These are phyloP conservation scores for Dendryphion nanum DNA, from an alignment of 2,329 filamentous ascomycete species.

Conservation along the genomic window DNA sequence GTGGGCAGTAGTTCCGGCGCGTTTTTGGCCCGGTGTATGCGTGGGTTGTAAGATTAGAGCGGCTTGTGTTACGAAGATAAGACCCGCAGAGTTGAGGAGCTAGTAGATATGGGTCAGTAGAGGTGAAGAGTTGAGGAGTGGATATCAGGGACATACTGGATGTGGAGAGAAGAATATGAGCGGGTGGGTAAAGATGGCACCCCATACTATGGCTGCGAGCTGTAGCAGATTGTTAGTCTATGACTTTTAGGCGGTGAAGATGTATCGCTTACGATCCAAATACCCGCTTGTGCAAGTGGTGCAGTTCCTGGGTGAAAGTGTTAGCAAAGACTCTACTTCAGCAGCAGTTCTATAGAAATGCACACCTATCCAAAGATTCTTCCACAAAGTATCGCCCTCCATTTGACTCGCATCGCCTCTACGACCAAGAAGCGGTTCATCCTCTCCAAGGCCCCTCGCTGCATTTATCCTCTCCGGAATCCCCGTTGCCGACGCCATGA, in stretches of 20 bases:
- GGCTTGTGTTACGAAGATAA: slow-evolving; percentile 75
- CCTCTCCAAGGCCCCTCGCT: slow-evolving; percentile 48
- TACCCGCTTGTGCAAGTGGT: slow-evolving; percentile 74
- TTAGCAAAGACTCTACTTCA: slow-evolving; percentile 5
- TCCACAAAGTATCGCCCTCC: slow-evolving; percentile 61
- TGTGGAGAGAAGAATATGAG: slow-evolving; percentile 86
- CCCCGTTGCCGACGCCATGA: slow-evolving; percentile 72
- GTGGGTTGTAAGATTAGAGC: slow-evolving; percentile 88
- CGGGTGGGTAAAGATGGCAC: slow-evolving; percentile 66
- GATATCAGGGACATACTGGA: slow-evolving; percentile 59
- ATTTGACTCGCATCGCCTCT: slow-evolving; percentile 72
- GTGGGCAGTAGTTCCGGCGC: slow-evolving; percentile 62
- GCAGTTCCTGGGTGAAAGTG: slow-evolving; percentile 64
- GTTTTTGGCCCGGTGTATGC: slow-evolving; percentile 72
- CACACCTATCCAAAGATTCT: slow-evolving; percentile 73
- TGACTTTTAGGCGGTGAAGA: slow-evolving; percentile 1
- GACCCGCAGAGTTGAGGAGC: slow-evolving; percentile 48
- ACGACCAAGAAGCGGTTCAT: slow-evolving; percentile 69
- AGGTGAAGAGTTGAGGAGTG: slow-evolving; percentile 2
- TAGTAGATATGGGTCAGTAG: slow-evolving; percentile 14
- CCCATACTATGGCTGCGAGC: slow-evolving; percentile 76
- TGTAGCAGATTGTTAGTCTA: slow-evolving; percentile 24
- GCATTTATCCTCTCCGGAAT: slow-evolving; percentile 53
- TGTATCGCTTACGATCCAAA: slow-evolving; percentile 58
- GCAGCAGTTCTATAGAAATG: background rate